Base-by-base conservation (phyloP, 1,139 yeast genomes). In the Geotrichum candidum region DNA sequence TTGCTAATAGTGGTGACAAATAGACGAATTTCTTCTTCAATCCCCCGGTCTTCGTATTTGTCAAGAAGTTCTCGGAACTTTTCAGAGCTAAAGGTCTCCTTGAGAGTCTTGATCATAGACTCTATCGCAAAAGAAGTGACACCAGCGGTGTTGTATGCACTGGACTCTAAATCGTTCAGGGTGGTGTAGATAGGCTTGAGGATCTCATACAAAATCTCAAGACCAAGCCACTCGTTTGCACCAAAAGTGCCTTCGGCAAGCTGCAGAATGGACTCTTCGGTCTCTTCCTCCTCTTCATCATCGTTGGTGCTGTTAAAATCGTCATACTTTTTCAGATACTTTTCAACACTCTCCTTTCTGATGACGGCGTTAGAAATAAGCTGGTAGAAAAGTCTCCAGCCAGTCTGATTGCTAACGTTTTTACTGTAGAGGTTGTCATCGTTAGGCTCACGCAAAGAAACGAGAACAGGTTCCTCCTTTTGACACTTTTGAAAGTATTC, bases 41-140 rank as follows among this genome's bases (percentile, higher is more conserved):
- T 51, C 33, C 38, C 18, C 27, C 50, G 56, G 52, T 46, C 27
- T 18, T 33, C 51, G 38, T 50, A 61, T 13, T n/a, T 23, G 22
- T 25, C 53, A 53, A 59, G 54, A 27, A 31, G 18, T 2, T 53
- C 60, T 18, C 50, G 41, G 54, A 57, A 38, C 35, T 18, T 50
- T 3, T 35, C 18, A 10, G 63, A 56, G 29, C 46, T 54, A 54
- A 51, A 55, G 5, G 53, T 38, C 27, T 59, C 64, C 27, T 46
- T 33, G 23, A 62, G 59, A n/a, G 61, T 31, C 46, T 62, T 62
- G 56, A 60, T 60, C 64, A 62, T 57, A 1, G 64, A 57, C 52
- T 62, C 64, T 18, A 62, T 54, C 10, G 64, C 64, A 62, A 62
- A 62, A 13, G 64, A 59, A 7, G 64, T 62, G 11, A 62, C 64